Evolutionary conservation across 495 filamentous ascomycete genomes (phyloP).

Genomic region (Hypoxylon lienhwacheense): DNA sequence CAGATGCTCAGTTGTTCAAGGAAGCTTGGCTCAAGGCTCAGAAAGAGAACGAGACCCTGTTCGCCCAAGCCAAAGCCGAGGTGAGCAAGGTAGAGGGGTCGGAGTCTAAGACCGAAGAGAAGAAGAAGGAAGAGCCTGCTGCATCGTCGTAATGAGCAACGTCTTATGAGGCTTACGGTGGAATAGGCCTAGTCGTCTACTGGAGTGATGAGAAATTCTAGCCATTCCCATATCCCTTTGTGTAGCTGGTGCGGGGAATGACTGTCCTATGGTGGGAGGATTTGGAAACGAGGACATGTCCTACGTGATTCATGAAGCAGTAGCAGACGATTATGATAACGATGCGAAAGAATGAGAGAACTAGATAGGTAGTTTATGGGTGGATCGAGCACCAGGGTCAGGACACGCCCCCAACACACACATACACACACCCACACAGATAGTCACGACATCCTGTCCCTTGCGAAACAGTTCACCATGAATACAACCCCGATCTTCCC

Average conservation of each 20-base stretch:
- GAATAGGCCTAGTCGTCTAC: not conserved
- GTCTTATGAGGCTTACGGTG: slow-evolving; percentile 1
- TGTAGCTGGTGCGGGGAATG: slow-evolving; percentile 2
- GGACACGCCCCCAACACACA: too few species aligned
- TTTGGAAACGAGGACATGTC: slow-evolving; percentile 23
- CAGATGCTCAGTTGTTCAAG: slow-evolving; percentile 97
- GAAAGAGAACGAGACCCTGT: slow-evolving; percentile 90
- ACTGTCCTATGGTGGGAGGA: slow-evolving; percentile 8
- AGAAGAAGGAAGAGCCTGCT: slow-evolving; percentile 36
- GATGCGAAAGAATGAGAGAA: slow-evolving; percentile 24
- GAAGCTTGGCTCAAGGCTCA: slow-evolving; percentile 97
- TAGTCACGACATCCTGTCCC: slow-evolving; percentile 38
- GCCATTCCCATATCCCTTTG: slow-evolving; percentile 5
- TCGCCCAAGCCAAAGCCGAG: slow-evolving; percentile 57
- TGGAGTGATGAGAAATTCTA: slow-evolving; percentile 1
- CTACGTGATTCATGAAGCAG: slow-evolving; percentile 8
- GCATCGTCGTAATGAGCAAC: slow-evolving; percentile 28
- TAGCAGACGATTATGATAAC: slow-evolving; percentile 21
- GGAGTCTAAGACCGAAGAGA: slow-evolving; percentile 27
- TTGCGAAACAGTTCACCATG: slow-evolving; percentile 36
- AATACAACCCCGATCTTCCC: slow-evolving; percentile 34
- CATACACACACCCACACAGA: slow-evolving; percentile 12
- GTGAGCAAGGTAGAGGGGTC: slow-evolving; percentile 31
- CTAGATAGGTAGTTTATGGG: slow-evolving; percentile 35
- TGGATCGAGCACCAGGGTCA: slow-evolving; percentile 33